Evolutionary conservation across 1,284 basidiomycete species (phyloP).

Genomic region (Meira nashicola): DNA sequence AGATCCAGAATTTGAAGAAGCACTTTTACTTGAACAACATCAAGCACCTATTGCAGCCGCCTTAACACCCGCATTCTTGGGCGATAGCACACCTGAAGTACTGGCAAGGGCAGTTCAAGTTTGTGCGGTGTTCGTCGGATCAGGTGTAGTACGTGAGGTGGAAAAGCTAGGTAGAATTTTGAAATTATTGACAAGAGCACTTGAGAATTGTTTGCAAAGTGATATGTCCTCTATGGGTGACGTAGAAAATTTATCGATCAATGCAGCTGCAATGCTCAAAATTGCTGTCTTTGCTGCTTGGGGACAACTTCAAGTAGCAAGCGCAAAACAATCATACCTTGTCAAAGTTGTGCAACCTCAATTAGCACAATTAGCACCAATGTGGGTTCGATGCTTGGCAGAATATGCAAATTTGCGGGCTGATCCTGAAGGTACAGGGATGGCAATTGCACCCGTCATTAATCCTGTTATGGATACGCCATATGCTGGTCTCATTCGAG

Average conservation of each 20-base stretch:
- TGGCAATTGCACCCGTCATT: conserved; percentile 14
- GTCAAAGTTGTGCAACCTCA: conserved; percentile 78
- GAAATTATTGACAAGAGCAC: conserved; percentile 69
- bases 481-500: conserved; percentile 79
- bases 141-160: conserved; percentile 88
- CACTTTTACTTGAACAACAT: conserved; percentile 90
- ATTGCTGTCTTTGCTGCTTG: conserved; percentile 91
- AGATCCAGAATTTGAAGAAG: conserved; percentile 87
- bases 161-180: conserved; percentile 87
- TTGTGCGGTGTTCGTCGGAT: conserved; percentile 90
- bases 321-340: conserved; percentile 69
- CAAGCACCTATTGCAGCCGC: conserved; percentile 98
- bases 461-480: conserved; percentile 64
- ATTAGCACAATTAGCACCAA: conserved; percentile 66
- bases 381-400: conserved; percentile 82
- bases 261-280: conserved; percentile 89
- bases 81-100: conserved; percentile 92
- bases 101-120: conserved; percentile 85
- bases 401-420: conserved; percentile 82
- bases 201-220: conserved; percentile 68
- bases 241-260: conserved; percentile 78
- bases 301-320: conserved; percentile 85
- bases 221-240: conserved; percentile 82
- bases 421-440: conserved; percentile 65
- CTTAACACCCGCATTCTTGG: conserved; percentile 90